Evolutionary conservation across 768 basidiomycete species (phyloP), one percentile per base, ranked within the genome.

Genomic region (Pulveroboletus sp.): DNA sequence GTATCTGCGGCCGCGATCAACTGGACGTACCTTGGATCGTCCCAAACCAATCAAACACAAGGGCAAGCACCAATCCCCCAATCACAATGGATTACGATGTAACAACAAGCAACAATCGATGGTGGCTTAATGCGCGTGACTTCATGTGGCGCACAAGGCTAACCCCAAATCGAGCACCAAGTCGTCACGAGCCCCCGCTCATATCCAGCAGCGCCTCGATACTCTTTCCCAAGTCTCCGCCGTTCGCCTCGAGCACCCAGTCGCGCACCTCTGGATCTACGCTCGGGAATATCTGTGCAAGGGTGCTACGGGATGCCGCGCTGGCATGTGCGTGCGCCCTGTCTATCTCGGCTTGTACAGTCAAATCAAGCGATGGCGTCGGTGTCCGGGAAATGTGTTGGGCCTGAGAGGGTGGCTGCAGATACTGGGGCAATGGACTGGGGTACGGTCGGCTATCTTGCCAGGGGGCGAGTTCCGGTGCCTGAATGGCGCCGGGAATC

Each of bases 221-320:
- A 62, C 90, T 94, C 76, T 80, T 81, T 35, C 92, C 93, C 49
- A 97, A 63, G 71, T 97, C 92, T 17, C 90, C 89, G 8, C 80
- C 81, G 58, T 92, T 92, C 38, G 90, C 91, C 63, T 95, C 93
- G 49, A 95, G 70, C 31, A 97, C 91, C 80, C 81, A 86, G 50
- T 93, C 89, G 35, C 92, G 78, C 27, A 97, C 81, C 66, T 94
- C 94, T 39, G 66, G 65, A 61, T 97, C 94, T 55, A 88, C 74
- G 10, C 66, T 66, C 2, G 94, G 94, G 77, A 97, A 97, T 52
- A 95, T 95, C 69, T 94, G 91, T 47, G 78, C 69, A 52, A 97
- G 69, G 25, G 93, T 95, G 57, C 84, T 83, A 47, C 76, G 71
- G 43, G 90, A 77, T 3, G 88, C 89, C 14, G 75, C 79, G 14